A percentile compares a stretch with the other conserved stretches of the same genome.
Conservation (phyloP, 2,329 filamentous ascomycete genomes). For the Catunica adiposa region DNA sequence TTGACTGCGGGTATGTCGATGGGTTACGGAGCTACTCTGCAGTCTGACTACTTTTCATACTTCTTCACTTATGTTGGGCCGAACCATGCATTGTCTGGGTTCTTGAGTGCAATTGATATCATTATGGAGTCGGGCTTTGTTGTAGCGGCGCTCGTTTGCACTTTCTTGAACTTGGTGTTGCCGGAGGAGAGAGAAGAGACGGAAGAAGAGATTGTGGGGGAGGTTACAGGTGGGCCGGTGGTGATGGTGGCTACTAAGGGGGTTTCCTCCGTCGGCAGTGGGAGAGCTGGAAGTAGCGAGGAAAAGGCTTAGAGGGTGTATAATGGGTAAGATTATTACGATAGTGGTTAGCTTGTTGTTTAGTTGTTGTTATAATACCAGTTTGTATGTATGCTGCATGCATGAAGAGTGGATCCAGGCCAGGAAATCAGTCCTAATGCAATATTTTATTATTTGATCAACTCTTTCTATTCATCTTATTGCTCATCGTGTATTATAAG, state of each 20-base stretch:
- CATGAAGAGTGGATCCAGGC: too few species aligned
- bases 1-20: conserved; percentile 58
- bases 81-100: conserved; percentile 52
- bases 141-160: conserved; percentile 54
- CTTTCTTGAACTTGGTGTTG: conserved; percentile 57
- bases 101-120: conserved; percentile 57
- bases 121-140: conserved; percentile 63
- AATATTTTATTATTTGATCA: background rate
- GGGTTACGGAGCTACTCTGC: conserved; percentile 53
- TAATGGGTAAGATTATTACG: background rate
- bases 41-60: conserved; percentile 49
- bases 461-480: background rate
- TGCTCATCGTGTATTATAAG: background rate
- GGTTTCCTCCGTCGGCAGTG: background rate
- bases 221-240: background rate
- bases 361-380: conserved; percentile 2
- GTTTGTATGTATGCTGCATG: background rate
- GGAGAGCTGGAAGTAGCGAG: background rate
- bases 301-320: conserved; percentile 6
- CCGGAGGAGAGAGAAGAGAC: conserved; percentile 58
- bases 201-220: conserved; percentile 4
- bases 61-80: conserved; percentile 57
- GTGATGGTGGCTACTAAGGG: background rate
- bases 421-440: background rate
- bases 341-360: background rate